Conservation (phyloP, 768 basidiomycete species). For the Astraeus odoratus region DNA sequence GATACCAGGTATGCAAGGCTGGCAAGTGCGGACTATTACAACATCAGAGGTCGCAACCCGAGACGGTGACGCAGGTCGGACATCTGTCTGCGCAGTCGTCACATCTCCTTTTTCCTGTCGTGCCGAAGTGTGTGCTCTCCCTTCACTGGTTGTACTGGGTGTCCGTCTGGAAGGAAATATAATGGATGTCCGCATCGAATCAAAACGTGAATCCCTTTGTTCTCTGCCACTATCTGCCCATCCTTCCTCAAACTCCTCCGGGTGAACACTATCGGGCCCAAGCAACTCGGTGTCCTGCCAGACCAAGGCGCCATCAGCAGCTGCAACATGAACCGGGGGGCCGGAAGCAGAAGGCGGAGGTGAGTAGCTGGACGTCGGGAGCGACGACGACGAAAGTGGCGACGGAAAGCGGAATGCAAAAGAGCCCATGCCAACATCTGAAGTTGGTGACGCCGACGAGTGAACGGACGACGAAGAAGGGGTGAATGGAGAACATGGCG, state of each 20-base stretch:
- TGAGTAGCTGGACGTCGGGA: constrained; percentile 5
- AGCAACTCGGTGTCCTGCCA: constrained; percentile 42
- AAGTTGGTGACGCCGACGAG: constrained; percentile 15
- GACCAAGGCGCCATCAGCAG: constrained; percentile 19
- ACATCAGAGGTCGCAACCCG: constrained; percentile 16
- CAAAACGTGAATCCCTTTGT: constrained; percentile 8
- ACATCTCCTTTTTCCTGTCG: constrained; percentile 4
- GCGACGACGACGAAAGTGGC: constrained; percentile 11
- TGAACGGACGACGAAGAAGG: constrained; percentile 10
- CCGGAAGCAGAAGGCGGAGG: constrained; percentile 2
- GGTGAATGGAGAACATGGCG: constrained; percentile 15
- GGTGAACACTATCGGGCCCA: constrained; percentile 38
- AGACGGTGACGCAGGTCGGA: constrained; percentile 3
- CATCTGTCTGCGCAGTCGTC: constrained; percentile 2
- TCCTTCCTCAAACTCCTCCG: constrained; percentile 35
- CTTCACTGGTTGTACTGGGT: constrained; percentile 3
- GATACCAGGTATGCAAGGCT: constrained; percentile 55
- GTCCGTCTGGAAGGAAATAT: neutral
- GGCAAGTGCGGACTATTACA: constrained; percentile 57
- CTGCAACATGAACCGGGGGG: constrained; percentile 4
- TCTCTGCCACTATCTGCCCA: constrained; percentile 20
- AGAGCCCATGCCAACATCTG: constrained; percentile 12
- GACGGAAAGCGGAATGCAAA: constrained; percentile 9
- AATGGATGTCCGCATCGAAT: constrained; percentile 5
- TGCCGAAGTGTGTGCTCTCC: neutral